Evolutionary conservation across 2,329 filamentous ascomycete genomes (phyloP).

Genomic region (Chrysosporium queenslandicum): DNA sequence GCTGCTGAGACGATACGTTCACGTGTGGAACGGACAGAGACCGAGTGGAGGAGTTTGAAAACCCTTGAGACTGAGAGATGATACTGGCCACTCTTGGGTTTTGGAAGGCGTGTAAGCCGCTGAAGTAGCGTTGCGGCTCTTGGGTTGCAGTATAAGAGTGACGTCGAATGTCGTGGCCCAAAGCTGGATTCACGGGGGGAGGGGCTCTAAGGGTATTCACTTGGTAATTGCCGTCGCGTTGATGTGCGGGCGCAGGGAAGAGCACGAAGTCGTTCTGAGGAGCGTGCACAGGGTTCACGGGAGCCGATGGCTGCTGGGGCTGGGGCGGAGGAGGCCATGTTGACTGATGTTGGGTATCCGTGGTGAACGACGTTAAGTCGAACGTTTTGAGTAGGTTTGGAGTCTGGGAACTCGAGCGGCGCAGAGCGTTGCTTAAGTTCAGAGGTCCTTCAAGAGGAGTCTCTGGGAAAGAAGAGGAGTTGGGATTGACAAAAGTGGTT

Average conservation of each 20-base stretch:
- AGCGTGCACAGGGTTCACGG: constrained; percentile 23
- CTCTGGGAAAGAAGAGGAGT: constrained; percentile 33
- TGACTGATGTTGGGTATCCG: constrained; percentile 41
- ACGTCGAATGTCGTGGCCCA: constrained; percentile 2
- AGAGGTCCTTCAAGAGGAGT: constrained; percentile 37
- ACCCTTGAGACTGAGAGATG: constrained; percentile 31
- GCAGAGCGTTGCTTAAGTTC: constrained; percentile 36
- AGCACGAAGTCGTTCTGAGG: constrained; percentile 8
- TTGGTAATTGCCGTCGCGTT: background rate
- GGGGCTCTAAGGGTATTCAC: constrained; percentile 5
- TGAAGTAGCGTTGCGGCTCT: constrained; percentile 27
- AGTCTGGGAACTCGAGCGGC: constrained; percentile 35
- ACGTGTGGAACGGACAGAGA: constrained; percentile 26
- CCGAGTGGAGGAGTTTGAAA: constrained; percentile 31
- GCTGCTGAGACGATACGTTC: constrained; percentile 22
- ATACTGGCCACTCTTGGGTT: constrained; percentile 35
- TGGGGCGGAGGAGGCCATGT: constrained; percentile 39
- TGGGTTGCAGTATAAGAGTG: constrained; percentile 18
- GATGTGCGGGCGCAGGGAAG: background rate
- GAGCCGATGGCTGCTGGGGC: constrained; percentile 34
- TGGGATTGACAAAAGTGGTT: constrained; percentile 20
- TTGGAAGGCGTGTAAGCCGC: constrained; percentile 26
- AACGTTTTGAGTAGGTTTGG: constrained; percentile 28
- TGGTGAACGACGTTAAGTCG: constrained; percentile 41
- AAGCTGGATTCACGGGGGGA: background rate